Percentiles rank a stretch among this genome's conserved stretches.
Conservation (phyloP, 202 grass and related monocot species). For the Tripidium arundinaceum region DNA sequence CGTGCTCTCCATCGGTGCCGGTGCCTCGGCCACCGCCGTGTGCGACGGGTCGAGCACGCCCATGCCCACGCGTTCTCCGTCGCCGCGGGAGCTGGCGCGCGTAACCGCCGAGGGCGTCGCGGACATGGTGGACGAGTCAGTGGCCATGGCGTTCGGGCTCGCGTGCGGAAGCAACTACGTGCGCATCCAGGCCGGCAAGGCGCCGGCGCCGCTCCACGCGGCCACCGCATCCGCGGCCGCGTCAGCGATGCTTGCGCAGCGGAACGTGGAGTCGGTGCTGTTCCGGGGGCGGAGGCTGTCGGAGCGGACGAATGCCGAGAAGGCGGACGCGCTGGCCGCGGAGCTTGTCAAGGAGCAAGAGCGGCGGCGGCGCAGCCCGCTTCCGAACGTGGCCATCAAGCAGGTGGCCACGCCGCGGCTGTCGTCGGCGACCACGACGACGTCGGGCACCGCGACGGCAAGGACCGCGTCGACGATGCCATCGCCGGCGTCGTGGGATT, state of each 20-base stretch:
- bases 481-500: slow-evolving; percentile 38
- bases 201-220: not conserved
- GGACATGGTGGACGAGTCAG: slow-evolving; percentile 67
- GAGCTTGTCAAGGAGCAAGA: slow-evolving; percentile 60
- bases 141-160: slow-evolving; percentile 56
- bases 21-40: not conserved
- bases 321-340: slow-evolving; percentile 38
- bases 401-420: slow-evolving; percentile 39
- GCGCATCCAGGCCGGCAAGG: slow-evolving; percentile 42
- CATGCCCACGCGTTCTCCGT: slow-evolving; percentile 36
- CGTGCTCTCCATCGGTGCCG: slow-evolving; percentile 64
- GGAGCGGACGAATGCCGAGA: slow-evolving; percentile 45
- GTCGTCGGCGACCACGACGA: slow-evolving; percentile 42
- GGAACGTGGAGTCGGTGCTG: slow-evolving; percentile 52
- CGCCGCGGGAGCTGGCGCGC: slow-evolving; percentile 49
- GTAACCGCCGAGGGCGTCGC: slow-evolving; percentile 66
- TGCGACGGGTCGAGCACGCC: slow-evolving; percentile 13
- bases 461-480: slow-evolving; percentile 40
- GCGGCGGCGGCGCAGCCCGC: slow-evolving; percentile 29
- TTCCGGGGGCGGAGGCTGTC: slow-evolving; percentile 50
- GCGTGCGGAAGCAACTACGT: slow-evolving; percentile 41
- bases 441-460: slow-evolving; percentile 22
- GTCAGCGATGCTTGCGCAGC: slow-evolving; percentile 50
- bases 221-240: not conserved
- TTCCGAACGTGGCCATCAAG: slow-evolving; percentile 43